A percentile compares a stretch with the other conserved stretches of the same genome.
Conservation (phyloP, 2,329 filamentous ascomycete species). For the Emmonsiellopsis sp. region DNA sequence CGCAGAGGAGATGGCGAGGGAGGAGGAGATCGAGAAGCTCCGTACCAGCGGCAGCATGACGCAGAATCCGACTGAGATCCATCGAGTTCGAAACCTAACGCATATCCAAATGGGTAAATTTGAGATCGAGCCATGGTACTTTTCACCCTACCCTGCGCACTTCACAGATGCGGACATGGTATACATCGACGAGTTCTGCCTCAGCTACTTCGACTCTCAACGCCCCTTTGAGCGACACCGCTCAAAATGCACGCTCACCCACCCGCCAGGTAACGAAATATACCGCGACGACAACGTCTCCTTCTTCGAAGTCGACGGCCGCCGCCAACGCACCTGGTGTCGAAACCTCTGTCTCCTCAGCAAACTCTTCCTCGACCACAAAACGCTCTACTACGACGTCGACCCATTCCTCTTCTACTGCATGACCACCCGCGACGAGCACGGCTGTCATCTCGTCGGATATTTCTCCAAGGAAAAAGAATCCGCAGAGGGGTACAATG, state of each 20-base stretch:
- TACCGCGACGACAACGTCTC: conserved; percentile 86
- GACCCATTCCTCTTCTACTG: conserved; percentile 97
- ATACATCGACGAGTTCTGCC: conserved; percentile 95
- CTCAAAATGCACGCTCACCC: conserved; percentile 78
- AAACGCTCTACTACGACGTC: conserved; percentile 96
- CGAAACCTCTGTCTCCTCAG: conserved; percentile 93
- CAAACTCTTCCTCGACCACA: conserved; percentile 96
- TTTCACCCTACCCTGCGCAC: conserved; percentile 86
- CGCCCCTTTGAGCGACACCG: conserved; percentile 80
- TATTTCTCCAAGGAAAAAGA: conserved; percentile 99
- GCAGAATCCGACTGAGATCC: conserved; percentile 94
- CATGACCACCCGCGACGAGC: conserved; percentile 85
- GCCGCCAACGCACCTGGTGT: conserved; percentile 96
- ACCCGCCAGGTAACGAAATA: conserved; percentile 95
- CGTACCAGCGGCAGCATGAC: conserved; percentile 96
- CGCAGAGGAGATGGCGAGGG: conserved; percentile 46
- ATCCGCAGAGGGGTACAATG: conserved; percentile 91
- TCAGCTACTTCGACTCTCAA: conserved; percentile 77
- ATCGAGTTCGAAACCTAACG: conserved; percentile 87
- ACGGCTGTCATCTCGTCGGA: conserved; percentile 93
- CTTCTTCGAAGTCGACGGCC: conserved; percentile 94
- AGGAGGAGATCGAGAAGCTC: conserved; percentile 93
- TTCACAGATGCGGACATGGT: conserved; percentile 85
- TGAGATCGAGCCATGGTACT: conserved; percentile 97
- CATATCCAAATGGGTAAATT: conserved; percentile 88